A percentile compares a stretch with the other conserved stretches of the same genome.
These are phyloP conservation scores for Skeletonema tropicum DNA, from an alignment of 108 stramenopile species.

Conservation along the genomic window DNA sequence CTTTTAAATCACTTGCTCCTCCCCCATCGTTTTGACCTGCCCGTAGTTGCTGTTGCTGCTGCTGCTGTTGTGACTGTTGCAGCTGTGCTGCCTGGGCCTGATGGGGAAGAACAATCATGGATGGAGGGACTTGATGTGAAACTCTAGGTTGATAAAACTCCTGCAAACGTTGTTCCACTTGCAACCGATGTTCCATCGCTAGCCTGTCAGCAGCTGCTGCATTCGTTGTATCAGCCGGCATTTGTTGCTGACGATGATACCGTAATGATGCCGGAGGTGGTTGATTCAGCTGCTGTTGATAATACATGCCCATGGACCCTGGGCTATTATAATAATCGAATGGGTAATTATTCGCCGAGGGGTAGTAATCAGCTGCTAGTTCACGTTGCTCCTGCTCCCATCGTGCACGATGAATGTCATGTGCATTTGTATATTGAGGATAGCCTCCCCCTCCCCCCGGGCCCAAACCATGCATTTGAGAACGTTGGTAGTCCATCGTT, in stretches of 20 bases:
- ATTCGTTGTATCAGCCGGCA: neutral
- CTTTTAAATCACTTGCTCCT: neutral
- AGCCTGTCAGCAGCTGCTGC: neutral
- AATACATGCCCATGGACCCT: neutral
- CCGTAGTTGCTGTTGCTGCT: neutral
- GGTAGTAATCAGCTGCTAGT: constrained; percentile 4
- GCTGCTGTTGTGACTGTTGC: neutral
- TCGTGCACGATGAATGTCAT: constrained; percentile 1
- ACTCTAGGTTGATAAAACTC: neutral
- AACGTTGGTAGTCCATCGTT: neutral
- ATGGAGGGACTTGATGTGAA: neutral
- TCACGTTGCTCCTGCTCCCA: constrained; percentile 5
- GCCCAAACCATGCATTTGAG: neutral
- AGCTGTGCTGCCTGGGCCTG: neutral
- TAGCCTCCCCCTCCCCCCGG: neutral
- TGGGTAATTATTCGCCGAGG: neutral
- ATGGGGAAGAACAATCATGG: neutral
- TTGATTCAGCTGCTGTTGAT: neutral
- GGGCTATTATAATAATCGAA: neutral
- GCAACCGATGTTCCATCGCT: neutral
- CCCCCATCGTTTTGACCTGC: neutral
- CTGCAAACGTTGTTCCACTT: constrained; percentile 1
- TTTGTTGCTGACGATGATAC: neutral
- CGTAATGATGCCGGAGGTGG: neutral
- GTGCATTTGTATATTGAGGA: neutral